A percentile compares a stretch with the other conserved stretches of the same genome.
These are phyloP conservation scores for Leccinellum luteum DNA, from an alignment of 768 basidiomycete genomes.

Conservation along the genomic window DNA sequence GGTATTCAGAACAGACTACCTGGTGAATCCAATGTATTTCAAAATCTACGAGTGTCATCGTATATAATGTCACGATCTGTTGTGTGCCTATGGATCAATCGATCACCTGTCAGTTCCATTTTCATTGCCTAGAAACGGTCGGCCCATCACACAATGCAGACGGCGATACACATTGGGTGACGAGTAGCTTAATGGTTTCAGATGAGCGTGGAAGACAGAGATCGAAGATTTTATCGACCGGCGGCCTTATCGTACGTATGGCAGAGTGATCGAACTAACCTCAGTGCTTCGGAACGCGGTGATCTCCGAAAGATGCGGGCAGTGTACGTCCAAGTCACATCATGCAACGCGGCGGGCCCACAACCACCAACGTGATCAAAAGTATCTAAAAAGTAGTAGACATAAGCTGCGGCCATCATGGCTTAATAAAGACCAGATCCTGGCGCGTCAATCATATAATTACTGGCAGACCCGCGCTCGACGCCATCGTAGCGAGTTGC, in stretches of 20 bases:
- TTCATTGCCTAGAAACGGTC: not conserved
- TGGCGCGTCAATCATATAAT: not conserved
- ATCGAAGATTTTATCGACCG: too few species aligned
- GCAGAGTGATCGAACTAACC: not conserved
- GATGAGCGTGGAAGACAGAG: too few species aligned
- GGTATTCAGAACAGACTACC: too few species aligned
- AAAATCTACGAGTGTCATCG: too few species aligned
- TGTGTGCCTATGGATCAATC: not conserved
- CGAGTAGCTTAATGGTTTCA: too few species aligned
- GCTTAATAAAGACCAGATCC: not conserved
- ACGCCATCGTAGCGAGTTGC: not conserved
- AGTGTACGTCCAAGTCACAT: not conserved
- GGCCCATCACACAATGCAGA: not conserved
- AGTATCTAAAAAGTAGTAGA: not conserved
- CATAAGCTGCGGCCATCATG: not conserved
- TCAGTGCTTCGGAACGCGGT: too few species aligned
- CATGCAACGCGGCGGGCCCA: not conserved
- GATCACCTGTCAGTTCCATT: not conserved
- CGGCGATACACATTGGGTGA: too few species aligned
- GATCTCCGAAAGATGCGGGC: not conserved
- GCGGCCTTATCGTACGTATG: not conserved
- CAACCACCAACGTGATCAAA: not conserved
- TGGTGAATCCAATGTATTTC: not conserved
- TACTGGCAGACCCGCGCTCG: not conserved
- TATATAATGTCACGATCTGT: not conserved